A percentile compares a stretch with the other conserved stretches of the same genome.
These are phyloP conservation scores for Lizonia empirigonia DNA, from an alignment of 2,329 filamentous ascomycete species.

Conservation along the genomic window DNA sequence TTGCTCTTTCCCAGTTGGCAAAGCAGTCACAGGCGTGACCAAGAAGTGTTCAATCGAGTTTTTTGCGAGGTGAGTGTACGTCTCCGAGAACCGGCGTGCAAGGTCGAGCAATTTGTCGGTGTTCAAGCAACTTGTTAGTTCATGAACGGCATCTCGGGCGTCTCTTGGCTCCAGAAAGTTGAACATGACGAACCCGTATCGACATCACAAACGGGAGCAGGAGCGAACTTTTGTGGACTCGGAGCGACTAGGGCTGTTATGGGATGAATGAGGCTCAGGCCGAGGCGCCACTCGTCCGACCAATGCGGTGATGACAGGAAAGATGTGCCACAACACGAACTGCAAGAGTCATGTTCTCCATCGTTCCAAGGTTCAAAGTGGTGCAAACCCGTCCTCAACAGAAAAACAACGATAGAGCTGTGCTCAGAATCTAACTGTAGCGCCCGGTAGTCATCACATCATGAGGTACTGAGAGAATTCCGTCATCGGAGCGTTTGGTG, in stretches of 20 bases:
- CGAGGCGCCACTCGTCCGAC: constrained; percentile 12
- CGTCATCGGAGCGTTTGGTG: constrained; percentile 7
- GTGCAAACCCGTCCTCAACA: not conserved
- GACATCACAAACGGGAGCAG: not conserved
- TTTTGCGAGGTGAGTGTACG: constrained; percentile 42
- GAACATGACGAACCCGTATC: constrained; percentile 25
- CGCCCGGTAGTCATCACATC: too few species aligned
- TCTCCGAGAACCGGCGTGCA: constrained; percentile 44
- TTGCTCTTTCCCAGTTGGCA: constrained; percentile 66
- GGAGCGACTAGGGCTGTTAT: constrained; percentile 8
- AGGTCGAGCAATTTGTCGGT: constrained; percentile 40
- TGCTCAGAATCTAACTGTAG: too few species aligned
- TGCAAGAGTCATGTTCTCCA: too few species aligned
- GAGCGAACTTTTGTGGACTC: not conserved
- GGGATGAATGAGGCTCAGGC: constrained; percentile 16
- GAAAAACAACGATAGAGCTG: too few species aligned
- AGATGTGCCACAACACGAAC: not conserved
- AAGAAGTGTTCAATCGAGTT: constrained; percentile 49
- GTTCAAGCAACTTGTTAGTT: constrained; percentile 44
- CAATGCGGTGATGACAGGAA: constrained; percentile 7
- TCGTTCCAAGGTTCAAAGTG: too few species aligned
- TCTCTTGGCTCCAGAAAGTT: constrained; percentile 5
- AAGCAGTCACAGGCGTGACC: constrained; percentile 47
- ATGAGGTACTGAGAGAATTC: constrained; percentile 1
- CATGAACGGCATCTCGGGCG: constrained; percentile 27